Base-by-base conservation (phyloP, 73 alveolate genomes). In the Blepharisma japonicum region DNA sequence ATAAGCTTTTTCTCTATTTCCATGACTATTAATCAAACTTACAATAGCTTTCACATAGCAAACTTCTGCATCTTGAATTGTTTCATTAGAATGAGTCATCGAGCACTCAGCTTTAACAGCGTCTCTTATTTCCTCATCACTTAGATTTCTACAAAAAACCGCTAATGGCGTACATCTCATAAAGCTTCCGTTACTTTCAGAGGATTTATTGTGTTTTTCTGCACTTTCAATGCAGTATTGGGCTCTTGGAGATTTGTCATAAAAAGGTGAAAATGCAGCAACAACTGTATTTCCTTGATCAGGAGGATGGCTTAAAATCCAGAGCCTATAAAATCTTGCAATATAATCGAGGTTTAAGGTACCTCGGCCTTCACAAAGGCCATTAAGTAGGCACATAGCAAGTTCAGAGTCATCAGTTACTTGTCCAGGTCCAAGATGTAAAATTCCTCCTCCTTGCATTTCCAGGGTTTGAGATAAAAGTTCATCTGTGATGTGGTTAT, bases 351-450 rank as follows among this genome's bases (percentile, higher is more conserved):
- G 55, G 23, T 81, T 85, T 50, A 39, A 47, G 79, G 87, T 50
- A 55, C 78, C 71, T 6, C 77, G 83, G 14, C 87, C 77, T 71
- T 87, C 95, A 78, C 70, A 61, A 14, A 87, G 82, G 1, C 92
- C 94, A 78, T 90, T 74, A 45, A 89, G 48, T 25, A 83, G 47
- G 74, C 88, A 79, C 87, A 89, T 71, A 3, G 96, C 97, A 91
- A 91, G 86, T 78, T 91, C 97, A 2, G 91, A 79, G 85, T 91
- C 97, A 83, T 91, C 97, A 25, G 97, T 89, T 0, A 91, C 82
- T 86, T 91, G 93, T 6, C 97, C 97, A 18, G 90, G 88, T 6
- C 76, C 90, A 6, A 50, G 27, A 6, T 45, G 6, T 9, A 68
- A 1, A 5, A 49, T 56, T 20, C 90, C 90, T 54, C 89, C 89